These are phyloP conservation scores for Musa balbisiana DNA, from an alignment of 202 grass and related monocot species.

Conservation along the genomic window DNA sequence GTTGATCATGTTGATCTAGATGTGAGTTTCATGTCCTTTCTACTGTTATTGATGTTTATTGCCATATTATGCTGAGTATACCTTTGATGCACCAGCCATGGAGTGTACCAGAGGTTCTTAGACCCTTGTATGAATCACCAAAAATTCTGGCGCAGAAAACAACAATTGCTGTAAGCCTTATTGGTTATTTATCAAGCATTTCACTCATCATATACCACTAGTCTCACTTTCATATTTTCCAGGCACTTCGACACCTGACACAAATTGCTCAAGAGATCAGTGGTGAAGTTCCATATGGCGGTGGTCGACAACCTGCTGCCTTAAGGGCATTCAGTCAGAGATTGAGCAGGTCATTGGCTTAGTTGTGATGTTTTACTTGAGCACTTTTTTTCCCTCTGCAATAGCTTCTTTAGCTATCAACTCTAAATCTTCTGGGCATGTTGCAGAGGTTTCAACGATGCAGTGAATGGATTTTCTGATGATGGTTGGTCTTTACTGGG, in stretches of 20 bases:
- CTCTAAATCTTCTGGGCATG: not conserved
- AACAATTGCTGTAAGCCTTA: constrained; percentile 72
- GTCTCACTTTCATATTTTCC: not conserved
- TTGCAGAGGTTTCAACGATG: constrained; percentile 89
- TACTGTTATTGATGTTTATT: not conserved
- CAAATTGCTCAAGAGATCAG: constrained; percentile 86
- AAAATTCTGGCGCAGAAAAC: constrained; percentile 89
- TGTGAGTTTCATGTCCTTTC: constrained; percentile 40
- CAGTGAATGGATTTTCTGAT: constrained; percentile 83
- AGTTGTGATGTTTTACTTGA: not conserved
- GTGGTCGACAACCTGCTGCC: constrained; percentile 72
- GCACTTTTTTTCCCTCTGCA: not conserved
- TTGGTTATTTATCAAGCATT: not conserved
- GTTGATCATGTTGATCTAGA: constrained; percentile 96
- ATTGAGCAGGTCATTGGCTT: constrained; percentile 66
- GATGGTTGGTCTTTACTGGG: constrained; percentile 81
- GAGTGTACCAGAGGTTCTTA: constrained; percentile 81
- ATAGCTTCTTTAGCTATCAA: not conserved
- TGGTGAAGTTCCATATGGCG: constrained; percentile 76
- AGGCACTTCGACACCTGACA: constrained; percentile 87
- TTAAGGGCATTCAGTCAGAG: constrained; percentile 82
- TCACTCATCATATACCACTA: not conserved
- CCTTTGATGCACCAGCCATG: constrained; percentile 41
- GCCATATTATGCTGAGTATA: not conserved
- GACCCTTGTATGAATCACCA: constrained; percentile 85